Conservation (phyloP, 805 yeast genomes). For the Lachancea cidri region DNA sequence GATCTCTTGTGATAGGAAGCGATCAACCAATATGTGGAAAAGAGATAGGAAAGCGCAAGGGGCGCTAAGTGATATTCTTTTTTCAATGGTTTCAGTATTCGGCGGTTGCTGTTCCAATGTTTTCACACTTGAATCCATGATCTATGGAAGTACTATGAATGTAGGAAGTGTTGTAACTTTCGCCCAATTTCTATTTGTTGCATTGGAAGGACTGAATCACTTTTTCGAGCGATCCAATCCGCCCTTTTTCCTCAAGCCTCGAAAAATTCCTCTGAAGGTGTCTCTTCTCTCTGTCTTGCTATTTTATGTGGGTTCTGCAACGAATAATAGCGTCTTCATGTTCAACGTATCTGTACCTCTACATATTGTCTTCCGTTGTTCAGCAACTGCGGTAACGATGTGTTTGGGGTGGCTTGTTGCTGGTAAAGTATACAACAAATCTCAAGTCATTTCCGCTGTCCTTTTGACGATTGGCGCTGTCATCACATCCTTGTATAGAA, state of each 20-base stretch:
- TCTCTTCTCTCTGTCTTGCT: slow-evolving; percentile 45
- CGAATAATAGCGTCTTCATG: slow-evolving; percentile 55
- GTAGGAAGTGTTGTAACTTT: slow-evolving; percentile 54
- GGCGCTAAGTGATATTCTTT: not conserved
- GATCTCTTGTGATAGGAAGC: too few relatives aligned
- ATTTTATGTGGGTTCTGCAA: slow-evolving; percentile 45
- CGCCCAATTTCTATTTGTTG: slow-evolving; percentile 48
- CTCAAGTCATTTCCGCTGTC: slow-evolving; percentile 47
- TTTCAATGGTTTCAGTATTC: slow-evolving; percentile 32
- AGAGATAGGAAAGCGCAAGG: not conserved
- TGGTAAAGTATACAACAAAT: slow-evolving; percentile 38
- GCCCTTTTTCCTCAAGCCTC: slow-evolving; percentile 30
- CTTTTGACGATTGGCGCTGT: slow-evolving; percentile 53
- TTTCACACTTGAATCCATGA: slow-evolving; percentile 51
- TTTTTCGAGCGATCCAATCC: slow-evolving; percentile 32
- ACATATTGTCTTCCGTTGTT: slow-evolving; percentile 61
- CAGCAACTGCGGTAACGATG: slow-evolving; percentile 60
- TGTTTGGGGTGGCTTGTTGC: slow-evolving; percentile 46
- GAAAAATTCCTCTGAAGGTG: slow-evolving; percentile 39
- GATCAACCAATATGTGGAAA: not conserved
- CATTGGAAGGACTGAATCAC: slow-evolving; percentile 39
- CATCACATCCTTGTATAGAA: slow-evolving; percentile 35
- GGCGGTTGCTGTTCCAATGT: slow-evolving; percentile 77
- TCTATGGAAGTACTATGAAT: slow-evolving; percentile 31
- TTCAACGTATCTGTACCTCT: slow-evolving; percentile 58